These are phyloP conservation scores for Raffaelea albimanens DNA, from an alignment of 2,329 filamentous ascomycete species.

Conservation along the genomic window DNA sequence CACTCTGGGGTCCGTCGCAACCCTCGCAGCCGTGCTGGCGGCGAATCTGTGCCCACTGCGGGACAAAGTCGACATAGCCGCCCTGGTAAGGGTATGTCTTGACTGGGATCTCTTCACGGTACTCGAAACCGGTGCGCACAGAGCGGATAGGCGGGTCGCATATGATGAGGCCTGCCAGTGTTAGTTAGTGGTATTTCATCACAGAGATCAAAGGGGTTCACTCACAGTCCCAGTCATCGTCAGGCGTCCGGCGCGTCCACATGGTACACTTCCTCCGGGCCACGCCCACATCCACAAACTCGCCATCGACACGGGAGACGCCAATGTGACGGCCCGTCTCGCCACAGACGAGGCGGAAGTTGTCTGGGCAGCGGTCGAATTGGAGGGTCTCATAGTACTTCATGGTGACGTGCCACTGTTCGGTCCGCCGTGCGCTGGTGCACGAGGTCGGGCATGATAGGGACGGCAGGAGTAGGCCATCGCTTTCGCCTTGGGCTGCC, in stretches of 20 bases:
- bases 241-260: conserved; percentile 12
- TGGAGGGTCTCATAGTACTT: conserved; percentile 16
- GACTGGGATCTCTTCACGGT: conserved; percentile 9
- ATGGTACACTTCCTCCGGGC: conserved; percentile 15
- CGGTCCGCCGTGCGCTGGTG: too few species aligned
- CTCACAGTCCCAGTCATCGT: conserved; percentile 16
- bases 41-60: conserved; percentile 11
- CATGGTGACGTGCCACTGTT: conserved; percentile 11
- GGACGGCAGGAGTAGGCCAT: conserved; percentile 11
- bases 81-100: conserved; percentile 14
- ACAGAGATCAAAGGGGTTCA: neutral
- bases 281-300: conserved; percentile 14
- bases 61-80: conserved; percentile 18
- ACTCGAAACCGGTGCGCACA: conserved; percentile 13
- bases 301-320: conserved; percentile 12
- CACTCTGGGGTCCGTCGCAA: neutral
- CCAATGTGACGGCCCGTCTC: conserved; percentile 16
- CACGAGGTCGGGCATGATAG: neutral
- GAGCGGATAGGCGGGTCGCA: conserved; percentile 15
- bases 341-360: conserved; percentile 15
- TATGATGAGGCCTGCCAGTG: conserved; percentile 12
- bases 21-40: too few species aligned
- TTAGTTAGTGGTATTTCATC: neutral
- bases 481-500: conserved; percentile 14
- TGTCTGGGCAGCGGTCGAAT: conserved; percentile 12